A percentile compares a stretch with the other conserved stretches of the same genome.
phyloP scores from a whole-genome alignment of 2,329 filamentous ascomycete genomes.

The Amauroascus verrucosus region DNA sequence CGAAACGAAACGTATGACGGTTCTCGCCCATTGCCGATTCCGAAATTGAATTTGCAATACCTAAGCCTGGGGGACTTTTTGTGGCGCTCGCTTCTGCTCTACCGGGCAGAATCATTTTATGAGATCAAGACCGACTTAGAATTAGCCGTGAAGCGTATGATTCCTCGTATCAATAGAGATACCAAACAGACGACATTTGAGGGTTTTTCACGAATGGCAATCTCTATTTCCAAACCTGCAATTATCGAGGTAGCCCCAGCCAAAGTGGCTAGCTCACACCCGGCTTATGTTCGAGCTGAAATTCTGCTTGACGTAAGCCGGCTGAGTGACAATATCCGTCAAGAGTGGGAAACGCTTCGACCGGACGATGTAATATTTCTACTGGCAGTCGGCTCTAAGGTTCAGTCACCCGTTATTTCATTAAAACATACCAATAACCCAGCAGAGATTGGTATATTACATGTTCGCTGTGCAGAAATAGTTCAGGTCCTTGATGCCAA shows the following conservation, averaged over 20 bases:
- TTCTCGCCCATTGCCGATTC: slow-evolving; percentile 74
- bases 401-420: slow-evolving; percentile 25
- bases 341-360: slow-evolving; percentile 82
- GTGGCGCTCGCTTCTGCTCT: slow-evolving; percentile 86
- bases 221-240: slow-evolving; percentile 73
- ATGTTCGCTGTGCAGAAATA: slow-evolving; percentile 73
- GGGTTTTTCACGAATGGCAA: slow-evolving; percentile 83
- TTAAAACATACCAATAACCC: slow-evolving; percentile 17
- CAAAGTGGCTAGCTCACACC: slow-evolving; percentile 69
- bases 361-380: slow-evolving; percentile 86
- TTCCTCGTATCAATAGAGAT: slow-evolving; percentile 54
- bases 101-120: slow-evolving; percentile 85
- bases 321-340: slow-evolving; percentile 62
- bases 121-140: slow-evolving; percentile 88
- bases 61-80: slow-evolving; percentile 89
- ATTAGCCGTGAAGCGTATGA: slow-evolving; percentile 65
- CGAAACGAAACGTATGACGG: slow-evolving; percentile 82
- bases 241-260: slow-evolving; percentile 78
- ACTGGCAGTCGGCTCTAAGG: slow-evolving; percentile 58
- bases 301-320: slow-evolving; percentile 73
- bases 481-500: slow-evolving; percentile 79
- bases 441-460: slow-evolving; percentile 53
- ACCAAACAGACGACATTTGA: slow-evolving; percentile 62
- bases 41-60: slow-evolving; percentile 93
- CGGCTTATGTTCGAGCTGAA: slow-evolving; percentile 78